Conservation (phyloP, 345 rosid genomes). For the Dipteronia dyeriana region DNA sequence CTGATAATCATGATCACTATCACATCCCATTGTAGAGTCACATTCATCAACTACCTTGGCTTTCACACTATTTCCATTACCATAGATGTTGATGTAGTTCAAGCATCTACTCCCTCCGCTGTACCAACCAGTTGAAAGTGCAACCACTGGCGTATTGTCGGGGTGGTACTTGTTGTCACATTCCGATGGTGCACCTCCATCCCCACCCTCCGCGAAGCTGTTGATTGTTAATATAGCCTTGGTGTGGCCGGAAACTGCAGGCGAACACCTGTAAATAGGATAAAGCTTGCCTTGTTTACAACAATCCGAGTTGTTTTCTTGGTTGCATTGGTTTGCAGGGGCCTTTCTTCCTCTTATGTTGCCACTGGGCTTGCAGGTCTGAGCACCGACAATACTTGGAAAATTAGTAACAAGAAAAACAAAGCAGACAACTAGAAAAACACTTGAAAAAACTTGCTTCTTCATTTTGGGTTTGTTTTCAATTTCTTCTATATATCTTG, state of each 20-base stretch:
- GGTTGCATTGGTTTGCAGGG: no score
- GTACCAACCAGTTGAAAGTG: constrained; percentile 42
- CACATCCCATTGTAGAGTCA: constrained; percentile 32
- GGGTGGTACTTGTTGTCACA: constrained; percentile 32
- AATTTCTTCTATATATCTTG: no score
- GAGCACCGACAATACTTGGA: no score
- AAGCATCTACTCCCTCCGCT: constrained; percentile 24
- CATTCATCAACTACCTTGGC: constrained; percentile 39
- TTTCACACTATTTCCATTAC: constrained; percentile 22
- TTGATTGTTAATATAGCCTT: constrained; percentile 27
- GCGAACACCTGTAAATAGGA: constrained; percentile 24
- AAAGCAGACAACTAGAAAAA: not conserved
- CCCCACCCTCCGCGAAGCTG: constrained; percentile 22
- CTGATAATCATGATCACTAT: constrained; percentile 29
- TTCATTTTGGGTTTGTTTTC: not conserved
- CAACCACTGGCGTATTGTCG: constrained; percentile 21
- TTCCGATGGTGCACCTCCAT: constrained; percentile 32
- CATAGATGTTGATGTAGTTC: constrained; percentile 23
- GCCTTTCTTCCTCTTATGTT: no score
- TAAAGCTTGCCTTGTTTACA: constrained; percentile 17
- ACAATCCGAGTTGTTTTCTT: no score
- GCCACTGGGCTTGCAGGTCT: no score
- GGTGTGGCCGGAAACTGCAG: constrained; percentile 7
- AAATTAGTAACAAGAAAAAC: no score
- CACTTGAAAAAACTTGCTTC: constrained; percentile 5